A percentile compares a stretch with the other conserved stretches of the same genome.
Evolutionary conservation across 768 basidiomycete genomes (phyloP).

Genomic region (Favolaschia claudopus): DNA sequence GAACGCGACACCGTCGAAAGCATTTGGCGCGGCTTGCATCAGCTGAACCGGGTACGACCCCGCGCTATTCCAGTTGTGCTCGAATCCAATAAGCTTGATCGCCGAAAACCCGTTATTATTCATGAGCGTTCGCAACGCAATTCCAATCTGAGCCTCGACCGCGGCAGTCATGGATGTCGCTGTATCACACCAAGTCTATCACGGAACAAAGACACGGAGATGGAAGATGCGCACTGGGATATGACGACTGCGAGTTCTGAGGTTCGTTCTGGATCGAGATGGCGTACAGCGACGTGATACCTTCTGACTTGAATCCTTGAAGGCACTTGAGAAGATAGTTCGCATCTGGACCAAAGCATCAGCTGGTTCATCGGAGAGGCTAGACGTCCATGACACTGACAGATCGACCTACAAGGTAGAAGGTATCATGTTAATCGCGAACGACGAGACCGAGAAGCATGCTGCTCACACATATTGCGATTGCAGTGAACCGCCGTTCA

Average conservation of each 20-base stretch:
- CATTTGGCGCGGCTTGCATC: slow-evolving; percentile 64
- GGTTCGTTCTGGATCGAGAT: slow-evolving; percentile 71
- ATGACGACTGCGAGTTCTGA: slow-evolving; percentile 67
- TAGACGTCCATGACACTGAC: not conserved
- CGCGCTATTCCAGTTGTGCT: slow-evolving; percentile 81
- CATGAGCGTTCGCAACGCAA: slow-evolving; percentile 61
- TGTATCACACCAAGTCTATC: slow-evolving; percentile 1
- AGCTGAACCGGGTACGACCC: slow-evolving; percentile 66
- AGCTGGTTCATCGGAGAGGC: not conserved
- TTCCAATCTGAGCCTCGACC: slow-evolving; percentile 67
- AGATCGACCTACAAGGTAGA: too few relatives aligned
- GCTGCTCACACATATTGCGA: slow-evolving; percentile 58
- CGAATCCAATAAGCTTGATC: slow-evolving; percentile 67
- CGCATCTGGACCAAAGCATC: slow-evolving; percentile 55
- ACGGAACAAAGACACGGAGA: not conserved
- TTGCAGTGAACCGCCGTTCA: slow-evolving; percentile 70
- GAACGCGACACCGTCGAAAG: slow-evolving; percentile 73
- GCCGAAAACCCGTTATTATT: slow-evolving; percentile 65
- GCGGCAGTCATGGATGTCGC: slow-evolving; percentile 59
- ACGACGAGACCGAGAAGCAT: too few relatives aligned
- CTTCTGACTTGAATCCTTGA: slow-evolving; percentile 71
- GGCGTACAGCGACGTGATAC: slow-evolving; percentile 64
- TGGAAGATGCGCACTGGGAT: slow-evolving; percentile 50
- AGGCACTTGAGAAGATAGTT: slow-evolving; percentile 76
- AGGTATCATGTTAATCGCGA: too few relatives aligned